phyloP scores from a whole-genome alignment of 257 asterid species.

The Solanum gandarillasii region DNA sequence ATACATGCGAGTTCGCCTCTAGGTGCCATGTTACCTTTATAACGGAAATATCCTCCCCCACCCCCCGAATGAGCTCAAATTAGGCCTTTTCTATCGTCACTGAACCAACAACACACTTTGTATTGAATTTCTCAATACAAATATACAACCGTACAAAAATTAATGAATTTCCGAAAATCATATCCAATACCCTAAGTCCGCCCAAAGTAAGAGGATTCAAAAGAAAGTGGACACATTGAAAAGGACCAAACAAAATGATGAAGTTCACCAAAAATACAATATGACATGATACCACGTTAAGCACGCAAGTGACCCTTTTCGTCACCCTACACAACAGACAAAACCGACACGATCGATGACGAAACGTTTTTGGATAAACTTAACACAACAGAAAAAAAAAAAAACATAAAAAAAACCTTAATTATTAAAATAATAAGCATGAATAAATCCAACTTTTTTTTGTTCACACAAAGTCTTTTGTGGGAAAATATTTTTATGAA shows the following conservation, averaged over 20 bases:
- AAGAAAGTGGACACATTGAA: background rate
- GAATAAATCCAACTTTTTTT: background rate
- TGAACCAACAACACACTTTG: background rate
- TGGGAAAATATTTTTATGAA: background rate
- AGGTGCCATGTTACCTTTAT: background rate
- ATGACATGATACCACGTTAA: conserved; percentile 6
- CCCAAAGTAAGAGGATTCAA: background rate
- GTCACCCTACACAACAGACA: conserved; percentile 39
- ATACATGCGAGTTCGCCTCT: background rate
- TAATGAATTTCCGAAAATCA: background rate
- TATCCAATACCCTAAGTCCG: background rate
- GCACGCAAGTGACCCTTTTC: conserved; percentile 9
- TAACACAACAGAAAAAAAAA: background rate
- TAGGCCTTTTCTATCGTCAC: background rate
- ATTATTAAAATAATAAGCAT: background rate
- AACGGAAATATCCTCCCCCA: too few species aligned
- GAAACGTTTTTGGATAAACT: background rate
- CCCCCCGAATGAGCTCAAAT: too few species aligned
- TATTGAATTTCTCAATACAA: background rate
- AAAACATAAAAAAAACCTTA: background rate
- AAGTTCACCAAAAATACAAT: background rate
- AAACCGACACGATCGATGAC: conserved; percentile 11
- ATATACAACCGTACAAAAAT: too few species aligned
- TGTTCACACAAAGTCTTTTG: background rate
- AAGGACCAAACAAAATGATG: background rate